A percentile compares a stretch with the other conserved stretches of the same genome.
phyloP scores from a whole-genome alignment of 768 basidiomycete genomes.

The Boletus rex-veris region DNA sequence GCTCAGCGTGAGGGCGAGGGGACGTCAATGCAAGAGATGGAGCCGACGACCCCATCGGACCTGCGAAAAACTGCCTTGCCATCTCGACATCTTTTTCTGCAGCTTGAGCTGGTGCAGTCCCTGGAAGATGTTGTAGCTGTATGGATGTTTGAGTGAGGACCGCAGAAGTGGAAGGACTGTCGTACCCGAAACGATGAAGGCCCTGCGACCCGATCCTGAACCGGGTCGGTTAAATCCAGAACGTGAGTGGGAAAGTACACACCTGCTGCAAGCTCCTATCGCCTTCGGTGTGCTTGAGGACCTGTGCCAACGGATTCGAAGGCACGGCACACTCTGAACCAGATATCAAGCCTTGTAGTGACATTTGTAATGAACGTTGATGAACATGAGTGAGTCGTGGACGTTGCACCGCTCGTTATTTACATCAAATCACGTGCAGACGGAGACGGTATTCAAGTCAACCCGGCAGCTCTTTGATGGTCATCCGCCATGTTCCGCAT shows the following conservation, averaged over 20 bases:
- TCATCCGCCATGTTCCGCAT: conserved; percentile 17
- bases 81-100: conserved; percentile 67
- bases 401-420: too few relatives aligned
- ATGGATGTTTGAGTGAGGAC: neutral
- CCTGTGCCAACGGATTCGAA: conserved; percentile 83
- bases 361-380: conserved; percentile 41
- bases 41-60: conserved; percentile 31
- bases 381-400: too few relatives aligned
- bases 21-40: conserved; percentile 36
- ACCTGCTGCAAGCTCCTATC: conserved; percentile 89
- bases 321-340: conserved; percentile 86
- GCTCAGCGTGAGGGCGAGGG: conserved; percentile 31
- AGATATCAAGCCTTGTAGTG: conserved; percentile 75
- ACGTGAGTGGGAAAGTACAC: conserved; percentile 12
- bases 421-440: conserved; percentile 16
- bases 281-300: conserved; percentile 85
- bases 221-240: neutral
- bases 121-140: conserved; percentile 76
- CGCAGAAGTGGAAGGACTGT: neutral
- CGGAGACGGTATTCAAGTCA: neutral
- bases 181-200: conserved; percentile 69
- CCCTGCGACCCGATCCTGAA: conserved; percentile 70
- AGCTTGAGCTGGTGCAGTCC: conserved; percentile 44
- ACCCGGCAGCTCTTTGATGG: neutral
- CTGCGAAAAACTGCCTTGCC: conserved; percentile 78